Conservation (phyloP, 2,329 filamentous ascomycete species). For the Curvularia spicifera region DNA sequence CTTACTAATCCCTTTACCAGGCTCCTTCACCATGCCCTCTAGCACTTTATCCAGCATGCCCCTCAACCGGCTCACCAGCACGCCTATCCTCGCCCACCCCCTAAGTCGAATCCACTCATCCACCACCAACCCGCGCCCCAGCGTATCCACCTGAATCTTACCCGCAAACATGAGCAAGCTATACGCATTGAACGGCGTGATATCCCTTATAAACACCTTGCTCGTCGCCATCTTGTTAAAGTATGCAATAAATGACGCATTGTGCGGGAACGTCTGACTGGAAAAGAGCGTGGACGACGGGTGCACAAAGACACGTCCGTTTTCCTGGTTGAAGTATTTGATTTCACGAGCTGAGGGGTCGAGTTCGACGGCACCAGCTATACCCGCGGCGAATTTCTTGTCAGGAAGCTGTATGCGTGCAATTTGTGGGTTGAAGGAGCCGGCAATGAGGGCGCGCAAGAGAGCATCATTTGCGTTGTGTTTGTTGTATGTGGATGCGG, state of each 20-base stretch:
- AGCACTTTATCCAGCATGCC: conserved; percentile 87
- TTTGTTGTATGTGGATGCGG: conserved; percentile 53
- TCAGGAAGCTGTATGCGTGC: conserved; percentile 92
- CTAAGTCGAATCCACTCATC: conserved; percentile 88
- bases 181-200: conserved; percentile 93
- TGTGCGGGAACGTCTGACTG: conserved; percentile 75
- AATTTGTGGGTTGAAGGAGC: conserved; percentile 74
- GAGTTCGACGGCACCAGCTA: conserved; percentile 87
- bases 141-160: conserved; percentile 81
- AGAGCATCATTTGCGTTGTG: conserved; percentile 56
- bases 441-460: conserved; percentile 57
- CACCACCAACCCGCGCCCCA: conserved; percentile 84
- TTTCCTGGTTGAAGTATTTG: conserved; percentile 75
- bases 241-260: conserved; percentile 82
- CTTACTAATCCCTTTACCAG: conserved; percentile 61
- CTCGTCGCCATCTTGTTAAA: conserved; percentile 90
- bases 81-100: conserved; percentile 94
- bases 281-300: conserved; percentile 87
- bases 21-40: conserved; percentile 79
- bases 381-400: conserved; percentile 89
- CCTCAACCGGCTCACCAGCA: conserved; percentile 81
- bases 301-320: conserved; percentile 83
- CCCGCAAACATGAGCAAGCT: conserved; percentile 88
- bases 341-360: conserved; percentile 92
- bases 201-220: conserved; percentile 89